These are phyloP conservation scores for Astragalus membranaceus DNA, from an alignment of 306 rosid species.

Conservation along the genomic window DNA sequence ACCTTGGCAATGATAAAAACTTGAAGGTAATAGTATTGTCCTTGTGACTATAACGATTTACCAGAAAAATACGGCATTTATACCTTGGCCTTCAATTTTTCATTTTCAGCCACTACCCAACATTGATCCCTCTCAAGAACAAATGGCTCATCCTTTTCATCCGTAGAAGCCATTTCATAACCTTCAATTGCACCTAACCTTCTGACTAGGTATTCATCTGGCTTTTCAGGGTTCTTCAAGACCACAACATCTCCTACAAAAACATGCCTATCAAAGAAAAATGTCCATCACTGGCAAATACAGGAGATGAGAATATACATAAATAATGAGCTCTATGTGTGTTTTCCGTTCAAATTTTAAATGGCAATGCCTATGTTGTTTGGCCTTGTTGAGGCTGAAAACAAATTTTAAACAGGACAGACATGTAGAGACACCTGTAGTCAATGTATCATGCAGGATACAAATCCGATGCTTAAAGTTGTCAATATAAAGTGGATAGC, in stretches of 20 bases:
- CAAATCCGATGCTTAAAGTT: too few species aligned
- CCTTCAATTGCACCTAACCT: slow-evolving; percentile 90
- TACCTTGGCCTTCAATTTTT: slow-evolving; percentile 79
- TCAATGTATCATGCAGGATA: too few species aligned
- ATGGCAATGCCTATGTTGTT: too few species aligned
- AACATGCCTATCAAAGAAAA: slow-evolving; percentile 63
- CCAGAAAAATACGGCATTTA: background rate
- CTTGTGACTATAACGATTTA: background rate
- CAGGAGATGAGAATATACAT: slow-evolving; percentile 5
- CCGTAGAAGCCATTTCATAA: slow-evolving; percentile 74
- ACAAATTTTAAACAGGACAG: too few species aligned
- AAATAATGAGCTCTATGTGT: background rate
- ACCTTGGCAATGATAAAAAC: background rate
- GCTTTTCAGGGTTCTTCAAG: slow-evolving; percentile 74
- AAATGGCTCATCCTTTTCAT: slow-evolving; percentile 84
- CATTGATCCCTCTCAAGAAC: slow-evolving; percentile 74
- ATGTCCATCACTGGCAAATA: slow-evolving; percentile 20
- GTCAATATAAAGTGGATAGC: too few species aligned
- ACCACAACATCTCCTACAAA: slow-evolving; percentile 93
- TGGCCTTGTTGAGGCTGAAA: too few species aligned
- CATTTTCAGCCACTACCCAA: slow-evolving; percentile 93
- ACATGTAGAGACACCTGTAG: too few species aligned
- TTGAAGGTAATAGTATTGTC: background rate
- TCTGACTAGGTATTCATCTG: slow-evolving; percentile 59
- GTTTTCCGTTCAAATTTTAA: too few species aligned